These are phyloP conservation scores for Blastosporella zonata DNA, from an alignment of 1,284 basidiomycete genomes.

Conservation along the genomic window DNA sequence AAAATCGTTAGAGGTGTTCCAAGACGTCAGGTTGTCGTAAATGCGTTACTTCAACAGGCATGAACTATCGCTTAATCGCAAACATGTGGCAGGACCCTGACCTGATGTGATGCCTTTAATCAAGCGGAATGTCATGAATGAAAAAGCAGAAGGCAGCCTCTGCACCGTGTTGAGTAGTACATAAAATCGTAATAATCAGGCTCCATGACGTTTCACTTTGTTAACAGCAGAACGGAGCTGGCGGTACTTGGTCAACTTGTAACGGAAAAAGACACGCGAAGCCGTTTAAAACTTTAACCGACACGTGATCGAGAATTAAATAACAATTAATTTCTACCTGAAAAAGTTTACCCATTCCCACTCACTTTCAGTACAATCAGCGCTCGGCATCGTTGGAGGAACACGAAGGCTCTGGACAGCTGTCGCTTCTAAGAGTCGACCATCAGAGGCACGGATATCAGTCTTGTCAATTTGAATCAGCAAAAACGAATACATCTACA, in stretches of 20 bases:
- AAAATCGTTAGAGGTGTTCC: conserved; percentile 16
- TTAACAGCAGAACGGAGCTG: no score
- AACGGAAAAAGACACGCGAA: background rate
- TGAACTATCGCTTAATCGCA: conserved; percentile 9
- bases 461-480: conserved; percentile 10
- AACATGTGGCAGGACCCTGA: conserved; percentile 14
- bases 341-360: background rate
- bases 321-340: conserved; percentile 6
- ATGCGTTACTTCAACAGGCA: background rate
- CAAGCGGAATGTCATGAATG: background rate
- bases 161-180: no score
- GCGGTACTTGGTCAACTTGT: no score
- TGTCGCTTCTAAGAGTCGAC: background rate
- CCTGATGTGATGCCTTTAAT: background rate
- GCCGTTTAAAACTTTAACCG: background rate
- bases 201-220: no score
- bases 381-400: background rate
- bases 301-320: conserved; percentile 8
- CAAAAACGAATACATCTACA: background rate
- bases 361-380: background rate
- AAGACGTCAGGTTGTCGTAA: conserved; percentile 9
- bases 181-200: no score
- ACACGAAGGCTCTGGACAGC: background rate
- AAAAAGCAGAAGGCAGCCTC: no score
- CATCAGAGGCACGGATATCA: conserved; percentile 1